Conservation (phyloP, 2,329 filamentous ascomycete species). For the Leptographium wingfieldii region DNA sequence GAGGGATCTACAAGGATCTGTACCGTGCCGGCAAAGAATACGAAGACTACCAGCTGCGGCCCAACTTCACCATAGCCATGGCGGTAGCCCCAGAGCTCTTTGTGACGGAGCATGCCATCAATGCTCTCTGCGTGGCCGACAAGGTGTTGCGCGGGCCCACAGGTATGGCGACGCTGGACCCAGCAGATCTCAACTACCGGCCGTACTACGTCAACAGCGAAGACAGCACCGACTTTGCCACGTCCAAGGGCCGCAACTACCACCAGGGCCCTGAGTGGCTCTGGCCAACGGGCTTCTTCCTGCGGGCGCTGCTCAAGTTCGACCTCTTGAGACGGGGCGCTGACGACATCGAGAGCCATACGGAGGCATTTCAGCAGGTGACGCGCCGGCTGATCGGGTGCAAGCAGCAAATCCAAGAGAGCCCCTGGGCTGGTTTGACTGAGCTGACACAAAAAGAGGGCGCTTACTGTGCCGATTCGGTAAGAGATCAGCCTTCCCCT, state of each 20-base stretch:
- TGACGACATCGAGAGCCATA: conserved; percentile 48
- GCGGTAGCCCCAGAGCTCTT: conserved; percentile 84
- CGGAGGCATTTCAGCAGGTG: conserved; percentile 90
- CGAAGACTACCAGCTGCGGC: conserved; percentile 90
- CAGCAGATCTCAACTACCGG: conserved; percentile 81
- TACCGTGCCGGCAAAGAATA: conserved; percentile 92
- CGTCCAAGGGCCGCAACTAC: conserved; percentile 90
- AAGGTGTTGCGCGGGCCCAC: conserved; percentile 68
- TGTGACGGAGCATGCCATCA: conserved; percentile 61
- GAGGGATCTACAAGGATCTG: conserved; percentile 96
- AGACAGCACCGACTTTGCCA: conserved; percentile 82
- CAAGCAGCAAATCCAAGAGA: conserved; percentile 70
- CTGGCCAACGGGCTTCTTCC: conserved; percentile 93
- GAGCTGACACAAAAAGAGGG: conserved; percentile 90
- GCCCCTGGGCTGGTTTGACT: conserved; percentile 78
- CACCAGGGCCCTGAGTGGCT: conserved; percentile 98
- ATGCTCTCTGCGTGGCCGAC: conserved; percentile 71
- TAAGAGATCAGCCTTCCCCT: conserved; percentile 31
- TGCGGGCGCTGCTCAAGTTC: conserved; percentile 82
- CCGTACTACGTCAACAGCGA: conserved; percentile 93
- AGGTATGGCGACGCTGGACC: conserved; percentile 93
- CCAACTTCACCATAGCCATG: conserved; percentile 95
- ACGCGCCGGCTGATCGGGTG: conserved; percentile 71
- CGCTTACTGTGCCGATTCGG: conserved; percentile 73
- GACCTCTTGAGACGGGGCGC: conserved; percentile 60